phyloP scores from a whole-genome alignment of 2,329 filamentous ascomycete genomes.

The Sarocladium oryzae region DNA sequence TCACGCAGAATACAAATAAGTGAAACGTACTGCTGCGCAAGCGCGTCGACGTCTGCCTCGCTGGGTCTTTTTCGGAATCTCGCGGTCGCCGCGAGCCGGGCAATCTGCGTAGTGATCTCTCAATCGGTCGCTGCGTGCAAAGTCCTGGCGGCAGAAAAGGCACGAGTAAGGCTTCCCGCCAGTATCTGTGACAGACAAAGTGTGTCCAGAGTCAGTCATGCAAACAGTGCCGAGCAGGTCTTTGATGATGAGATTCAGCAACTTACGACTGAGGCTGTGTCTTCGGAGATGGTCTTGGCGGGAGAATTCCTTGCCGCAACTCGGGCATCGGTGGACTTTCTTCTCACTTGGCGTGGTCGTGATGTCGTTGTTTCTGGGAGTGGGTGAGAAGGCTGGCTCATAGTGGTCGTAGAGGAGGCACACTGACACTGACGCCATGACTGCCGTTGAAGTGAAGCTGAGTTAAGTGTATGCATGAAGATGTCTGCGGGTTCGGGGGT shows the following conservation, averaged over 20 bases:
- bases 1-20: neutral
- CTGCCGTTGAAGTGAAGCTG: neutral
- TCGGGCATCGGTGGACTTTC: conserved; percentile 1
- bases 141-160: conserved; percentile 3
- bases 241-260: no score
- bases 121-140: conserved; percentile 3
- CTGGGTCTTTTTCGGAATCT: conserved; percentile 5
- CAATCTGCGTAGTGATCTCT: conserved; percentile 1
- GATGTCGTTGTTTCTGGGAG: neutral
- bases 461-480: neutral
- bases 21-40: conserved; percentile 3
- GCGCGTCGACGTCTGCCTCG: conserved; percentile 7
- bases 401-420: neutral
- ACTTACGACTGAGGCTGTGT: conserved; percentile 4
- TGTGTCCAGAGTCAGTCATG: neutral
- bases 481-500: neutral
- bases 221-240: no score
- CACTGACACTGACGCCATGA: neutral
- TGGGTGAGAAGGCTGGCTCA: neutral
- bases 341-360: neutral
- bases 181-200: neutral
- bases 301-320: neutral
- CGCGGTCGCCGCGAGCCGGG: conserved; percentile 1
- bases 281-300: conserved; percentile 4
- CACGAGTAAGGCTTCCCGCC: conserved; percentile 7